These are phyloP conservation scores for Leccinum broughii DNA, from an alignment of 768 basidiomycete species.

Conservation along the genomic window DNA sequence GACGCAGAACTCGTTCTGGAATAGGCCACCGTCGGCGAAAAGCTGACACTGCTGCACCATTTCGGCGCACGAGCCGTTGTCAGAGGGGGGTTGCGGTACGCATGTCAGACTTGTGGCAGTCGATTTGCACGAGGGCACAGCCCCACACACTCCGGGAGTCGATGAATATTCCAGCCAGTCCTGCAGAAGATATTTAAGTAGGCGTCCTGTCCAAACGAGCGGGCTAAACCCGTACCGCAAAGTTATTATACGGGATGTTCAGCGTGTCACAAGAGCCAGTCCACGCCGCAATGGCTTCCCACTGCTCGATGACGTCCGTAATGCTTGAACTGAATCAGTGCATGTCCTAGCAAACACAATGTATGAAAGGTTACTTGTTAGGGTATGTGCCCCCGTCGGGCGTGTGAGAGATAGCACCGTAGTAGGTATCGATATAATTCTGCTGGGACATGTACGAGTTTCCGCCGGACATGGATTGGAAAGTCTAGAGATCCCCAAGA, in stretches of 20 bases:
- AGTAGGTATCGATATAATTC: constrained; percentile 26
- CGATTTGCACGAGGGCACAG: constrained; percentile 14
- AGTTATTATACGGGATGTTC: constrained; percentile 24
- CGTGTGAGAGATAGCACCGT: constrained; percentile 19
- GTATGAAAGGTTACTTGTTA: constrained; percentile 5
- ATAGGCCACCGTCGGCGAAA: constrained; percentile 23
- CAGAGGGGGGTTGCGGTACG: constrained; percentile 22
- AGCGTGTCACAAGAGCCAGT: constrained; percentile 21
- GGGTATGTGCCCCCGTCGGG: constrained; percentile 20
- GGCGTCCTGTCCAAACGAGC: neutral
- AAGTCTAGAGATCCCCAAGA: constrained; percentile 9
- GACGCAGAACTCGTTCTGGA: constrained; percentile 27
- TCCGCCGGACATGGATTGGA: constrained; percentile 21
- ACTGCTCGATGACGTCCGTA: constrained; percentile 6
- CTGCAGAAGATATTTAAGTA: constrained; percentile 6
- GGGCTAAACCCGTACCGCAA: constrained; percentile 12
- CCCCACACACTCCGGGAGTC: constrained; percentile 20
- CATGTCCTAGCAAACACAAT: neutral
- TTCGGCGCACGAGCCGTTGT: constrained; percentile 25
- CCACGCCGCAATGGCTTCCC: constrained; percentile 26
- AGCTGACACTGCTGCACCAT: constrained; percentile 18
- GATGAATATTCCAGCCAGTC: constrained; percentile 27
- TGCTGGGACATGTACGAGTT: constrained; percentile 23
- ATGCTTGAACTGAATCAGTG: constrained; percentile 11
- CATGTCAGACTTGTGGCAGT: constrained; percentile 10